Evolutionary conservation across 768 basidiomycete species (phyloP), one percentile per base, ranked within the genome.

Genomic region (Russula sp.): DNA sequence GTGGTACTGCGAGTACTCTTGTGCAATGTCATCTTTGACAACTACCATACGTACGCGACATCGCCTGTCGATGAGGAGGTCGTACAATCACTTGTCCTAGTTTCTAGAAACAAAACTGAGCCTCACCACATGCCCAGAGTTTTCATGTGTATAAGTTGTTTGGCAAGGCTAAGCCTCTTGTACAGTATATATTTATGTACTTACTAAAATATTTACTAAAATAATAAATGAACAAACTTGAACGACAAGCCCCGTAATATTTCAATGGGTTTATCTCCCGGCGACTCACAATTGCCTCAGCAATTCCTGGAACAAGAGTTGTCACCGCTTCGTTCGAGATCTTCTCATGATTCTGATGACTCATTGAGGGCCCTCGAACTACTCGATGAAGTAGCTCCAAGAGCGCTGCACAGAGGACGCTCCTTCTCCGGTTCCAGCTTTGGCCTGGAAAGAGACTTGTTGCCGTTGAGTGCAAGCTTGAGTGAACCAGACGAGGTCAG

Each of bases 281-380:
- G 35, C 38, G 43, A 45, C 57, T 46, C 58, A n/a, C 57, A 56
- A 29, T 41, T 42, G 7, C n/a, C 41, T 22, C 60, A 55, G 10
- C 48, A 57, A 36, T 25, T 39, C 50, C 38, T 53, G 5, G 56
- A 49, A 36, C 58, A 47, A 29, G 49, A 59, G 32, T 45, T n/a
- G 2, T 60, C 59, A 22, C 54, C 64, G 10, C 58, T 56, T 22
- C 59, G 43, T 69, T 77, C 65, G 66, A 78, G 69, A 73, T 75
- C 73, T 69, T 78, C 71, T 75, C 80, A 64, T 72, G 87, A 86
- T 59, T 93, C 91, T 1, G 79, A 83, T 32, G 84, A 86, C 57
- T 90, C 89, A 16, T 75, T 95, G 58, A 82, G 89, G 58, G 87
- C 87, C 32, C 77, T 95, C 29, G 93, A 95, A 73, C 75, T 91